Evolutionary conservation across 805 yeast genomes (phyloP), one percentile per base, ranked within the genome.

Genomic region (Vanderwaltozyma tropicalis): DNA sequence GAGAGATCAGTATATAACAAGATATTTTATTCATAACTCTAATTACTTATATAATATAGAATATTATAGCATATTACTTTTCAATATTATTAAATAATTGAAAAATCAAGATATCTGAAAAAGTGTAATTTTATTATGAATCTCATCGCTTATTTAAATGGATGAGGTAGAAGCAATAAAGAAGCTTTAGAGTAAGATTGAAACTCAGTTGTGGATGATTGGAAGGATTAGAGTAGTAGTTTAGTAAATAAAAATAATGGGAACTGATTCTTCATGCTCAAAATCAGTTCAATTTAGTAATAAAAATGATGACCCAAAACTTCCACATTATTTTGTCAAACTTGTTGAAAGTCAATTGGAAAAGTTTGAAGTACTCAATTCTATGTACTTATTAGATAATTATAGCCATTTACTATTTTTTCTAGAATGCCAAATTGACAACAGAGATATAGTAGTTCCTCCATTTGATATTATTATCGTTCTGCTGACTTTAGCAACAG

Each of bases 331-430:
- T 34, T 42, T 46, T 28, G 61, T 57, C 1, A 51, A 50, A 13
- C 40, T 59, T 28, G 49, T 52, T 1, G 48, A 43, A 21, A 38
- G 34, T 5, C 41, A 39, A 24, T 34, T 56, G 28, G 26, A 35
- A 8, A 47, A 40, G 5, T 57, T 56, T 36, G 63, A 59, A 28
- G 37, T 50, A 10, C 32, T 54, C 22, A 57, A 57, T 36, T 53
- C 62, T 0, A 41, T 57, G 46, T 46, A 45, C 27, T 40, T 51
- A n/a, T 32, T 63, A 11, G 50, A 57, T 17, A 58, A 59, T 27
- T 66, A 64, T 44, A 65, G 60, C 33, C 55, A 57, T 47, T 37
- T 67, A n/a, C 35, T 69, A 2, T 42, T 56, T 7, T 56, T 56
- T 29, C 38, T 67, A 7, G 71, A 68, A 41, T 46, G 50, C 6